Evolutionary conservation across 1,284 basidiomycete genomes (phyloP), one percentile per base, ranked within the genome.

Genomic region (Austroboletus olivaceoglutinosus): DNA sequence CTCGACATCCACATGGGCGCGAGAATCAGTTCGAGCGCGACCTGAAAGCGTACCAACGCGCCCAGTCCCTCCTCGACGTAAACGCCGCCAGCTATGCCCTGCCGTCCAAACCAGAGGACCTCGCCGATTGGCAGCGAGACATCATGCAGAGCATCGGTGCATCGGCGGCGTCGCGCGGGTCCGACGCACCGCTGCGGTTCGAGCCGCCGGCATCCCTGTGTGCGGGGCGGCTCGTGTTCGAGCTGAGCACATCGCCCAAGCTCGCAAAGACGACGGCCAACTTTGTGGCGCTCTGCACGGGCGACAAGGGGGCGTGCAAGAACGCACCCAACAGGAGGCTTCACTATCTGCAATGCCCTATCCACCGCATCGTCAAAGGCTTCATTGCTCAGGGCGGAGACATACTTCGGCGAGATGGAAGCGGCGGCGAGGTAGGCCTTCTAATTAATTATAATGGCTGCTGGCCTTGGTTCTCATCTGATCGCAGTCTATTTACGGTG

Each of bases 351-450:
- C 70, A 65, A 10, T 72, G 65, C 43, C 71, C 73, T 18, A 67
- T 81, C 2, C 77, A 78, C 58, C 65, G 76, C 15, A 70, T 77
- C 53, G 72, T 75, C 40, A 70, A 73, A 53, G 76, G 67, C 21
- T 79, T 78, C 50, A 67, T 78, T 8, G 76, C 73, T 4, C 78
- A 81, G 56, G 76, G 75, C 11, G 76, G 78, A 3, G 77, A 81
- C 55, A 60, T 78, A 37, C 78, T 76, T n/a, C 61, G 77, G 45
- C 70, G 72, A 12, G 77, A 80, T 56, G 78, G 77, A 25, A 75
- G 71, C 43, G 76, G 77, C 5, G 77, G 78, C 7, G 77, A 80
- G 71, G 75, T 75, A 48, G 38, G 70, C 22, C 33, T 16, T 45
- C 18, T 23, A 25, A 38, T 16, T 25, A 40, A 38, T 34, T 34